Evolutionary conservation across 73 alveolate species (phyloP).

Genomic region (Blepharisma stoltei): DNA sequence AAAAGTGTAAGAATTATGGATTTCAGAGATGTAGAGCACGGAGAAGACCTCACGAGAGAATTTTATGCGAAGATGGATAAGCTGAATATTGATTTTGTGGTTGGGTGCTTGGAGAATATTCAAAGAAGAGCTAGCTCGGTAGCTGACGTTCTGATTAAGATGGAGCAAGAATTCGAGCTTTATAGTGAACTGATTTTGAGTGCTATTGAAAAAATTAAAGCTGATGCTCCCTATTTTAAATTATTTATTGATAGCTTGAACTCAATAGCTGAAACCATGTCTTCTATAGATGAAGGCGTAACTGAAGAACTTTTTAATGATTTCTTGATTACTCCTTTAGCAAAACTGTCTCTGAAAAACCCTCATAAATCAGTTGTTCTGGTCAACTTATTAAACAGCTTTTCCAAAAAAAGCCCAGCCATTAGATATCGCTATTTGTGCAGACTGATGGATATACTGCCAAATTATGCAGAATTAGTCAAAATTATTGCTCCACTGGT

Average conservation of each 20-base stretch:
- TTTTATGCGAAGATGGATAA: conserved; percentile 9
- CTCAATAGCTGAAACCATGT: not conserved
- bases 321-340: conserved; percentile 2
- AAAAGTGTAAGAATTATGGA: conserved; percentile 7
- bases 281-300: conserved; percentile 12
- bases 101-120: conserved; percentile 16
- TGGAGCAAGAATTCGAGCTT: conserved; percentile 16
- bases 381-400: not conserved
- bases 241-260: not conserved
- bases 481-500: conserved; percentile 20
- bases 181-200: not conserved
- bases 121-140: not conserved
- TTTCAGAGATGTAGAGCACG: conserved; percentile 3
- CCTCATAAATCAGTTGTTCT: not conserved
- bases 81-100: not conserved
- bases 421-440: not conserved
- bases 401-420: not conserved
- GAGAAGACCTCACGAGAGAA: conserved; percentile 1
- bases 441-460: not conserved
- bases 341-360: not conserved
- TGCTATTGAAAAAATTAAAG: conserved; percentile 10
- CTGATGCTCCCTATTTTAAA: not conserved
- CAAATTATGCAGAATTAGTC: not conserved
- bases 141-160: not conserved
- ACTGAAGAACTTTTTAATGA: not conserved